These are phyloP conservation scores for Dendrothele bispora DNA, from an alignment of 768 basidiomycete species.

Conservation along the genomic window DNA sequence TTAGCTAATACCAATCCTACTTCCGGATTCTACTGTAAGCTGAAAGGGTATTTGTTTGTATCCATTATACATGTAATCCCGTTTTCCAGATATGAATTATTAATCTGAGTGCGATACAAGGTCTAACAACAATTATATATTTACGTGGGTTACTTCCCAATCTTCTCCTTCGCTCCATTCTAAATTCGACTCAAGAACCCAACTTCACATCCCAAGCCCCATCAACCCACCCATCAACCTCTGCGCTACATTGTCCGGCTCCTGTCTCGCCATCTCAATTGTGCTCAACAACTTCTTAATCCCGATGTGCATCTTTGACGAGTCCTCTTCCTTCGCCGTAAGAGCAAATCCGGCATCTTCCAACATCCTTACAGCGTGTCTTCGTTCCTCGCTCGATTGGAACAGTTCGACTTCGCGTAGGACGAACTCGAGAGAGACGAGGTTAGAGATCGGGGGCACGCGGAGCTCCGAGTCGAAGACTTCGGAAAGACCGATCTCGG, in stretches of 20 bases:
- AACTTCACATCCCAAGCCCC: conserved; percentile 39
- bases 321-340: conserved; percentile 43
- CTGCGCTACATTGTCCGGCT: conserved; percentile 79
- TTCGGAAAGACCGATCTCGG: conserved; percentile 87
- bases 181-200: too few species aligned
- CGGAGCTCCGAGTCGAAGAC: conserved; percentile 86
- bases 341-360: conserved; percentile 71
- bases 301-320: conserved; percentile 70
- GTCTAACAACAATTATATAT: too few species aligned
- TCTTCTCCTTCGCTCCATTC: neutral
- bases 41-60: too few species aligned
- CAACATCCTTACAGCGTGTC: conserved; percentile 63
- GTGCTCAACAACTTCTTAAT: conserved; percentile 91
- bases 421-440: conserved; percentile 73
- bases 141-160: too few species aligned
- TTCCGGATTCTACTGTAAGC: too few species aligned
- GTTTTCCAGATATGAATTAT: too few species aligned
- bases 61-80: too few species aligned
- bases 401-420: conserved; percentile 82
- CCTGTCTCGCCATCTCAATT: conserved; percentile 97
- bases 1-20: too few species aligned
- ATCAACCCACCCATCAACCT: conserved; percentile 65
- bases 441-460: conserved; percentile 77
- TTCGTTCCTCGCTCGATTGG: conserved; percentile 49
- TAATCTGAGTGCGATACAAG: too few species aligned